Percentiles rank a stretch among this genome's conserved stretches.
These are phyloP conservation scores for Cokeromyces recurvatus DNA, from an alignment of 371 early-diverging fungal species.

Conservation along the genomic window DNA sequence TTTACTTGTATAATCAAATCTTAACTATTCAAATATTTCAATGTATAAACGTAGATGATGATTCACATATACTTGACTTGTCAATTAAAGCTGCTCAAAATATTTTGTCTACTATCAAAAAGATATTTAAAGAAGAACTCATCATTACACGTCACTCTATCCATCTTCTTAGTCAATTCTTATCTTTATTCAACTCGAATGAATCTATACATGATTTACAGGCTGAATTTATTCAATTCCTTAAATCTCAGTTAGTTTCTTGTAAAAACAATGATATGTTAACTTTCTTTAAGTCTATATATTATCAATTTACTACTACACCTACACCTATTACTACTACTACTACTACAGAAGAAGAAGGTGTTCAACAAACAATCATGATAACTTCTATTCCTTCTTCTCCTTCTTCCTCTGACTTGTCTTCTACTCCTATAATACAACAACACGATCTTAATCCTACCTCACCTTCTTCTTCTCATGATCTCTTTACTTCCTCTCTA, in stretches of 20 bases:
- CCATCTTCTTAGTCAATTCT: no score
- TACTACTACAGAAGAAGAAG: background rate
- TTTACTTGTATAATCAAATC: conserved; percentile 5
- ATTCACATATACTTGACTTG: background rate
- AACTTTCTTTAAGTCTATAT: no score
- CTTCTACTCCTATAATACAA: no score
- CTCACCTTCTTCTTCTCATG: background rate
- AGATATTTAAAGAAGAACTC: background rate
- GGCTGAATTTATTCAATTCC: no score
- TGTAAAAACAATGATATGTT: no score
- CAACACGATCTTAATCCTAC: background rate
- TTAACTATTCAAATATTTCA: conserved; percentile 3
- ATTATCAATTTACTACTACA: no score
- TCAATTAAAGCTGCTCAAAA: conserved; percentile 3
- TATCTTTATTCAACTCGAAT: no score
- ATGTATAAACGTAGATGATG: background rate
- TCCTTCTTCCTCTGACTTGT: background rate
- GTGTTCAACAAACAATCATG: no score
- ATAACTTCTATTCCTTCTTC: background rate
- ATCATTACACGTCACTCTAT: no score
- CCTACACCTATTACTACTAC: background rate
- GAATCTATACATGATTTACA: no score
- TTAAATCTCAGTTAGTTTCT: no score
- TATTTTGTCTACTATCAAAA: conserved; percentile 8
- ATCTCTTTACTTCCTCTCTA: no score